Percentiles rank a stretch among this genome's conserved stretches.
Conservation (phyloP, 148 eudicot species). For the Camellia sinensis region DNA sequence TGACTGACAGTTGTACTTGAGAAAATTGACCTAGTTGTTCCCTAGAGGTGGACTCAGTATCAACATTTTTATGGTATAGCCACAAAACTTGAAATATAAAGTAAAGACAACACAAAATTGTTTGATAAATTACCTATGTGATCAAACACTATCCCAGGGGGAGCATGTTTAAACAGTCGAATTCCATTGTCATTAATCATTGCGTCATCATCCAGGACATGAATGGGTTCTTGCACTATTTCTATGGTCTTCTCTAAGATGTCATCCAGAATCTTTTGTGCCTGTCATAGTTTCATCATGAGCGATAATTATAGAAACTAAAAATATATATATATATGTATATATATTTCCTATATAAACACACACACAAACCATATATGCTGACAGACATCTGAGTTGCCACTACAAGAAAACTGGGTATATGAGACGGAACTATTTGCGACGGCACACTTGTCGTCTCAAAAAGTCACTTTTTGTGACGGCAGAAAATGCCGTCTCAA, state of each 20-base stretch:
- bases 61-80: not conserved
- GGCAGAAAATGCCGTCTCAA: too few relatives aligned
- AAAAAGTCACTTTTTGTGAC: too few relatives aligned
- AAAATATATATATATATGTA: too few relatives aligned
- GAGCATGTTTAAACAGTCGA: slow-evolving; percentile 71
- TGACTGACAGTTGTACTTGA: not conserved
- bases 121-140: slow-evolving; percentile 40
- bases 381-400: too few relatives aligned
- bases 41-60: not conserved
- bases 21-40: not conserved
- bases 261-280: slow-evolving; percentile 65
- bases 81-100: not conserved
- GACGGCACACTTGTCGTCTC: too few relatives aligned
- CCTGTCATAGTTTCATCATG: slow-evolving; percentile 39
- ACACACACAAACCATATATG: too few relatives aligned
- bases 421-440: too few relatives aligned
- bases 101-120: not conserved
- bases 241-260: slow-evolving; percentile 61
- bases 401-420: too few relatives aligned
- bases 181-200: slow-evolving; percentile 44
- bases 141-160: slow-evolving; percentile 84
- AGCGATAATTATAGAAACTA: too few relatives aligned
- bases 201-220: slow-evolving; percentile 26
- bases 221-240: slow-evolving; percentile 34
- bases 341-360: too few relatives aligned